Evolutionary conservation across 352 stramenopile genomes (phyloP).

Genomic region (Pythium coloratum): DNA sequence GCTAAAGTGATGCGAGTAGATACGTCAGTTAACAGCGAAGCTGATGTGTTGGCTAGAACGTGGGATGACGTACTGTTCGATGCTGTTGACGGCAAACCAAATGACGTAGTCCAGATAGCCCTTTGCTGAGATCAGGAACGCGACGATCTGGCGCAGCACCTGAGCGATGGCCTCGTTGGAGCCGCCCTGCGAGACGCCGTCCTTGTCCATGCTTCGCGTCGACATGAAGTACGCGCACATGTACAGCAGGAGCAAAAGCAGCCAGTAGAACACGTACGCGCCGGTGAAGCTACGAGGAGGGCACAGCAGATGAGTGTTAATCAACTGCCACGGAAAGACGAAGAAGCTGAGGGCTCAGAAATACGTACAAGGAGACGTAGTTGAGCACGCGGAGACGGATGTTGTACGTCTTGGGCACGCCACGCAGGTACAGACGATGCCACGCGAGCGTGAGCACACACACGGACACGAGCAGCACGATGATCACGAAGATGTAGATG

Average conservation of each 20-base stretch:
- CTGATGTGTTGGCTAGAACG: background rate
- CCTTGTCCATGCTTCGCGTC: conserved; percentile 52
- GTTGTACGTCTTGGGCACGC: conserved; percentile 88
- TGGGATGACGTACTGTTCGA: conserved; percentile 48
- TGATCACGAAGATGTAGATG: conserved; percentile 84
- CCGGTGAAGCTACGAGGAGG: conserved; percentile 62
- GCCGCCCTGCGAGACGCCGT: conserved; percentile 33
- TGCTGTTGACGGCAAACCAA: conserved; percentile 90
- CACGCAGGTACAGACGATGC: conserved; percentile 80
- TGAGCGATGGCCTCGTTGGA: conserved; percentile 55
- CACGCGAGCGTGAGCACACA: conserved; percentile 82
- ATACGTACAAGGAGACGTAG: conserved; percentile 84
- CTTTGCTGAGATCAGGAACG: conserved; percentile 82
- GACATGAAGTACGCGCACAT: conserved; percentile 90
- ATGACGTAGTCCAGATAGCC: conserved; percentile 89
- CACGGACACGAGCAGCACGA: conserved; percentile 83
- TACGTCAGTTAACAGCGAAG: background rate
- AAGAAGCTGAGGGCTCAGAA: background rate
- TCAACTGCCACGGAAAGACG: background rate
- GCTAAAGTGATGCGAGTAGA: conserved; percentile 8
- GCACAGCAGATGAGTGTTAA: conserved; percentile 1
- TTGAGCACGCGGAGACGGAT: conserved; percentile 88
- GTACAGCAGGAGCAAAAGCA: conserved; percentile 83
- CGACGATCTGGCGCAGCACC: conserved; percentile 79
- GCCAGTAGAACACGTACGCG: conserved; percentile 89